Evolutionary conservation across 1,284 basidiomycete species (phyloP).

Genomic region (Ustilago vetiveriae): DNA sequence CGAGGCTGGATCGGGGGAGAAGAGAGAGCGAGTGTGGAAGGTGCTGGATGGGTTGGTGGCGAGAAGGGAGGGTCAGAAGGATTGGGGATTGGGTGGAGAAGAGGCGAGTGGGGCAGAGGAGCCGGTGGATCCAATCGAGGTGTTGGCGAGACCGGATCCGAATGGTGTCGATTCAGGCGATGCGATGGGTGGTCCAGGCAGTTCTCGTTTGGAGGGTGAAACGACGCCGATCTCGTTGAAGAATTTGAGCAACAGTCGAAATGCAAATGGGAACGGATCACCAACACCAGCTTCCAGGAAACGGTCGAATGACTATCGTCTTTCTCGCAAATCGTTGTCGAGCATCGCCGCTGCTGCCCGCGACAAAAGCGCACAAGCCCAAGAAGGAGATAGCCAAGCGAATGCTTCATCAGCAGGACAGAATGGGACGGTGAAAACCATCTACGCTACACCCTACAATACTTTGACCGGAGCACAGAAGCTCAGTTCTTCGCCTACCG

Average conservation of each 20-base stretch:
- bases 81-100: conserved; percentile 24
- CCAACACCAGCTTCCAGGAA: background rate
- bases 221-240: conserved; percentile 3
- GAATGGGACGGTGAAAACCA: conserved; percentile 31
- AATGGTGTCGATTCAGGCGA: conserved; percentile 11
- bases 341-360: conserved; percentile 18
- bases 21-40: conserved; percentile 11
- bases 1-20: background rate
- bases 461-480: conserved; percentile 9
- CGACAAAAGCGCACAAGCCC: background rate
- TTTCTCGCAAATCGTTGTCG: conserved; percentile 26
- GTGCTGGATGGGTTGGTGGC: conserved; percentile 29
- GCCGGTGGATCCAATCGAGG: conserved; percentile 33
- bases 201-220: background rate
- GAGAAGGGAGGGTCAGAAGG: conserved; percentile 11
- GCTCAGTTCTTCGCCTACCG: conserved; percentile 17
- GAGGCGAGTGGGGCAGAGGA: conserved; percentile 16
- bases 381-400: background rate
- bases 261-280: conserved; percentile 2
- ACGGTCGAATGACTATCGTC: conserved; percentile 6
- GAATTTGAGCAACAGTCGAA: background rate
- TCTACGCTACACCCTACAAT: conserved; percentile 28
- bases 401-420: conserved; percentile 4
- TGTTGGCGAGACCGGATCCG: conserved; percentile 37
- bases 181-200: no score